A percentile compares a stretch with the other conserved stretches of the same genome.
Evolutionary conservation across 306 rosid genomes (phyloP).

Genomic region (Senna siamea): DNA sequence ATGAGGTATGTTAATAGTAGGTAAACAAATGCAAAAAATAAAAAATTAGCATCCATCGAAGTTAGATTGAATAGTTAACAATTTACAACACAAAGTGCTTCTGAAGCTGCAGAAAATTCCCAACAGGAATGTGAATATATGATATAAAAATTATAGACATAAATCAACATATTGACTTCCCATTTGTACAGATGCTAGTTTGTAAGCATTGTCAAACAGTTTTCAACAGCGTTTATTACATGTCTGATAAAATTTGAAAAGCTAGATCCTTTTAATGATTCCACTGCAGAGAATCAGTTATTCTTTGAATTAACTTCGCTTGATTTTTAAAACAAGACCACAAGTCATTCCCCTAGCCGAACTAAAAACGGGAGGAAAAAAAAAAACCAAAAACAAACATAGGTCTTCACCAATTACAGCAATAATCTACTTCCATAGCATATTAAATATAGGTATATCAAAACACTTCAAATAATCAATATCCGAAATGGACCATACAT

Average conservation of each 20-base stretch:
- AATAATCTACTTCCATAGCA: not conserved
- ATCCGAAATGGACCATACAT: not conserved
- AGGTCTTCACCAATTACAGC: not conserved
- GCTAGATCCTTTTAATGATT: not conserved
- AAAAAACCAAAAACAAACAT: no score
- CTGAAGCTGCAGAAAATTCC: not conserved
- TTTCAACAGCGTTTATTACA: conserved; percentile 1
- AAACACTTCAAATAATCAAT: not conserved
- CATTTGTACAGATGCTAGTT: not conserved
- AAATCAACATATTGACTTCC: not conserved
- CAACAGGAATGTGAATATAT: not conserved
- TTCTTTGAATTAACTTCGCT: not conserved
- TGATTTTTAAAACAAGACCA: not conserved
- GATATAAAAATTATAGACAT: not conserved
- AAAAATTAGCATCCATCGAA: not conserved
- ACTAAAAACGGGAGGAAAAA: not conserved
- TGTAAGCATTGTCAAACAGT: not conserved
- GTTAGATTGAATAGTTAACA: not conserved
- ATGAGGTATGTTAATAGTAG: not conserved
- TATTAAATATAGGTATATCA: not conserved
- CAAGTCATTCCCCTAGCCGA: not conserved
- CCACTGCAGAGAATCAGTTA: not conserved
- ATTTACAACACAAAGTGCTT: not conserved
- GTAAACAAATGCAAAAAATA: not conserved
- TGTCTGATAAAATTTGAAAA: not conserved